Evolutionary conservation across 352 stramenopile genomes (phyloP), one percentile per base, ranked within the genome.

Genomic region (Elongisporangium senticosum): DNA sequence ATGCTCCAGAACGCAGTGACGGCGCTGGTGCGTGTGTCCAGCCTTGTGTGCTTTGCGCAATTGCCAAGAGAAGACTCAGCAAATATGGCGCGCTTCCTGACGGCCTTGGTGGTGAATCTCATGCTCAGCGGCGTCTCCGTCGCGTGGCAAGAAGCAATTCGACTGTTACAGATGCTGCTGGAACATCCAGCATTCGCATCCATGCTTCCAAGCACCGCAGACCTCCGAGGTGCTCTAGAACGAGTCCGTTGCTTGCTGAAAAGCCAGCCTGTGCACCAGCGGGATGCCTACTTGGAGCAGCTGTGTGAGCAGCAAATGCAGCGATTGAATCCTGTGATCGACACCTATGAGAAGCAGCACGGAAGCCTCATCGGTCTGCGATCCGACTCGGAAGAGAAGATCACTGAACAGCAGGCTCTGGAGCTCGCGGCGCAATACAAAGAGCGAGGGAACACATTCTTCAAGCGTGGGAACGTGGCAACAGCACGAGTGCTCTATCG

Each of bases 401-500:
- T 56, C 7, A 59, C 37, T 8, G 54, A 28, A 0, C 61, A 69
- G 11, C 17, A 56, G 1, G 65, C 57, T 24, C 49, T 89, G 8
- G 52, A 67, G 14, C 33, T 62, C 8, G 67, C 57, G 2, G n/a
- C 60, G 0, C 61, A 65, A 1, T 80, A 72, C 57, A 92, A 92
- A 58, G 57, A 59, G 13, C 65, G 62, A 13, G 79, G 83, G 13
- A 92, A 92, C 48, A 26, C 28, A 15, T 90, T 83, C 52, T 92
- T 88, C 56, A 69, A 71, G 13, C 72, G 73, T 3, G 83, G 78
- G 0, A 88, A 92, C 37, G 83, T 79, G 49, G 58, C 69, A 1
- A 79, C 77, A 4, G 72, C 83, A 21, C 73, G 77, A 24, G 50
- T 65, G 2, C 90, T 90, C 65, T 92, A 92, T 51, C 74, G 73